Evolutionary conservation across 495 filamentous ascomycete species (phyloP).

Genomic region (Aspergillus mulundensis): DNA sequence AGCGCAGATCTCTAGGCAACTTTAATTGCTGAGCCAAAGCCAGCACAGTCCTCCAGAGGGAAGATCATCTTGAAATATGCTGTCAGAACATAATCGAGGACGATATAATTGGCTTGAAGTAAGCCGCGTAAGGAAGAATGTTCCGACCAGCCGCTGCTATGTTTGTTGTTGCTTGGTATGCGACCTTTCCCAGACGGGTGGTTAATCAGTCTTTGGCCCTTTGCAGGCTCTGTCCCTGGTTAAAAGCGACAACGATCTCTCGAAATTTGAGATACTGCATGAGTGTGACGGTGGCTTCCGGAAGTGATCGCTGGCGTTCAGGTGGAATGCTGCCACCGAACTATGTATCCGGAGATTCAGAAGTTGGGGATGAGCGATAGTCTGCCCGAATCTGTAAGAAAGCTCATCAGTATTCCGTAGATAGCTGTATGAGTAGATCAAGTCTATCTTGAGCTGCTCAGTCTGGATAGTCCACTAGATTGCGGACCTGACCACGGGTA

Average conservation of each 20-base stretch:
- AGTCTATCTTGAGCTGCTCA: constrained; percentile 3
- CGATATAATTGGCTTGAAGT: neutral
- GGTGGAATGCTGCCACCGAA: neutral
- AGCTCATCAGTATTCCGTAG: neutral
- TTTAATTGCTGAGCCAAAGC: too few species aligned
- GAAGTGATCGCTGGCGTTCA: neutral
- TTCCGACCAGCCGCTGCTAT: neutral
- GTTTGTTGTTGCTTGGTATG: neutral
- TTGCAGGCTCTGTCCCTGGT: neutral
- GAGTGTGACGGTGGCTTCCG: neutral
- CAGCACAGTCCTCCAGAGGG: too few species aligned
- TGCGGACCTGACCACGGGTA: constrained; percentile 14
- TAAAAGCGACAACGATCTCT: neutral
- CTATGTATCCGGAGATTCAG: neutral
- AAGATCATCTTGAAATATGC: neutral
- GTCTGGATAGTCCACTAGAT: neutral
- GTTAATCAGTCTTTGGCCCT: neutral
- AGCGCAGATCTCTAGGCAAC: too few species aligned
- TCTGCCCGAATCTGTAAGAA: neutral
- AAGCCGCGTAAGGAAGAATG: neutral
- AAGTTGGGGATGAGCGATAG: too few species aligned
- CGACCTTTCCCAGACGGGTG: neutral
- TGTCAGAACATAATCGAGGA: neutral
- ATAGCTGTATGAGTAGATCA: neutral
- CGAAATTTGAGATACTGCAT: neutral